Evolutionary conservation across 768 basidiomycete species (phyloP), one percentile per base, ranked within the genome.

Genomic region (Antrodiella citrinella): DNA sequence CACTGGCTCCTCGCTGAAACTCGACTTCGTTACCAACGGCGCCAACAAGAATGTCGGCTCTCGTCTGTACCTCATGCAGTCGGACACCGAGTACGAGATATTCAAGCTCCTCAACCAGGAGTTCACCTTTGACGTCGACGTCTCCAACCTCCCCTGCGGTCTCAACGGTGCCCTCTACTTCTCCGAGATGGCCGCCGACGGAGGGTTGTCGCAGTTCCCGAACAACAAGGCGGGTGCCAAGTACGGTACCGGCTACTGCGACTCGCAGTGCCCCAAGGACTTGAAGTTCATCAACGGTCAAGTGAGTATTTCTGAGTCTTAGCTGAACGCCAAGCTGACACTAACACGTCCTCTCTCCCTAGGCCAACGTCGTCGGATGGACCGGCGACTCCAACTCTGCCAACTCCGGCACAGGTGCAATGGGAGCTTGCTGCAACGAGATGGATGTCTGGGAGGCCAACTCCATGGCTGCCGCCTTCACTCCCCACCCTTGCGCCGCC

Each of bases 161-260:
- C 70, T 82, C 58, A 82, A 82, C 62, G 80, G 75, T 56, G 79
- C 79, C 10, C 66, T 81, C 50, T 81, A 81, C 69, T 78, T 81
- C 65, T 65, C 69, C 47, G 71, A 75, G 64, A 82, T 81, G 80
- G 78, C 75, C 57, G 70, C 71, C 10, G 76, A 80, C 56, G 78
- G 78, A 68, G 78, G 77, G 39, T 42, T 70, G 54, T 53, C 76
- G 49, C 68, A 69, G 57, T 76, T 65, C 67, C 52, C 76, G n/a
- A 67, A 55, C 62, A 80, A 81, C 72, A 74, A 73, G 70, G 76
- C 77, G 48, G 77, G 77, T 57, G 75, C 78, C 59, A 72, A 76
- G 62, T 82, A 75, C 64, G 78, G 79, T 44, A 79, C 78, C n/a
- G 80, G 80, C 12, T 82, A 82, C 65, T 81, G 80, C 62, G 80